Percentiles rank a stretch among this genome's conserved stretches.
These are phyloP conservation scores for Fusarium oxysporum DNA, from an alignment of 2,329 filamentous ascomycete genomes.

Conservation along the genomic window DNA sequence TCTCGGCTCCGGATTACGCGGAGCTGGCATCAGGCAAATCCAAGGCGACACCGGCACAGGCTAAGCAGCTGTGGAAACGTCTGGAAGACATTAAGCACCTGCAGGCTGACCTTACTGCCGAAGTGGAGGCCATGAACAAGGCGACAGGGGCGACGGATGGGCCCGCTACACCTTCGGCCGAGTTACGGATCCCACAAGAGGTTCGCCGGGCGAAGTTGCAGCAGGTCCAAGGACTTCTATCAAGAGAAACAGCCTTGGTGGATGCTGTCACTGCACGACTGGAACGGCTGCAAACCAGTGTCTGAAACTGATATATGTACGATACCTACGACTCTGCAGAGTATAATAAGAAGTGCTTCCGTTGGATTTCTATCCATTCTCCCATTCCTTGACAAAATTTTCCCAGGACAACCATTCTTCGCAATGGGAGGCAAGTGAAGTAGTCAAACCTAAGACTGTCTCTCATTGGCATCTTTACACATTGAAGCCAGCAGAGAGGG, in stretches of 20 bases:
- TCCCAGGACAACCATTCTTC: neutral
- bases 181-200: constrained; percentile 67
- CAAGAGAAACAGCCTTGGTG: constrained; percentile 74
- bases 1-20: constrained; percentile 53
- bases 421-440: neutral
- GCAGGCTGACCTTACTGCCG: constrained; percentile 63
- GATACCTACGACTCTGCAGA: constrained; percentile 22
- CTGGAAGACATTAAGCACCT: constrained; percentile 67
- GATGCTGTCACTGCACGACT: constrained; percentile 73
- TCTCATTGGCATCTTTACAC: neutral
- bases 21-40: constrained; percentile 50
- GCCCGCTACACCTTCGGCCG: constrained; percentile 49
- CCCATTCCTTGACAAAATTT: constrained; percentile 2
- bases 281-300: constrained; percentile 62
- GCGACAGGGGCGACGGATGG: constrained; percentile 42
- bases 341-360: constrained; percentile 29
- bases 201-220: constrained; percentile 72
- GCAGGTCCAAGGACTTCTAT: constrained; percentile 72
- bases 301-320: constrained; percentile 43
- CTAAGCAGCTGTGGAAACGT: constrained; percentile 66
- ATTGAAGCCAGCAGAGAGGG: neutral
- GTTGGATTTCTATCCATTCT: constrained; percentile 1
- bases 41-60: constrained; percentile 38
- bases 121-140: constrained; percentile 60
- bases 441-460: neutral